These are phyloP conservation scores for Nitzschia palea DNA, from an alignment of 108 stramenopile species.

Conservation along the genomic window DNA sequence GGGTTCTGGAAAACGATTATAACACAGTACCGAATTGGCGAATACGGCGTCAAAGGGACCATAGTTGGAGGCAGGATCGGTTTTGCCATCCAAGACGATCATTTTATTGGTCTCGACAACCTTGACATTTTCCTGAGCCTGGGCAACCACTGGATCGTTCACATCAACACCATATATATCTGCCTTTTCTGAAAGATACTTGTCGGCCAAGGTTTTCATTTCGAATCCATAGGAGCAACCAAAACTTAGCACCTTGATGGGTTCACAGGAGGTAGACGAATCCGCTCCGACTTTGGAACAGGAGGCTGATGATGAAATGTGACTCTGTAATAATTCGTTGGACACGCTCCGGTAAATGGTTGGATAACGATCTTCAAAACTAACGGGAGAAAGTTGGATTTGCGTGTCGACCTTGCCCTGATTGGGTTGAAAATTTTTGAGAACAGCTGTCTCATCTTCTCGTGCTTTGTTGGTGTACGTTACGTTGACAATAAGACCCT, in stretches of 20 bases:
- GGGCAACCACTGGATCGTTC: neutral
- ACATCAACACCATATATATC: neutral
- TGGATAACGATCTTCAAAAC: neutral
- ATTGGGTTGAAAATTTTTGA: neutral
- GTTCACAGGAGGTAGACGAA: neutral
- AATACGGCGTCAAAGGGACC: conserved; percentile 4
- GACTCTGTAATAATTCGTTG: too few relatives aligned
- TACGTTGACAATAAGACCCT: too few relatives aligned
- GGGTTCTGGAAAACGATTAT: neutral
- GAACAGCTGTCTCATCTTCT: neutral
- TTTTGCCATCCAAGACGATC: neutral
- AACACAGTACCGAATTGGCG: conserved; percentile 9
- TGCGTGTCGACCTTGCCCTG: neutral
- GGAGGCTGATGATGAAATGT: too few relatives aligned
- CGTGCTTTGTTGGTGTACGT: too few relatives aligned
- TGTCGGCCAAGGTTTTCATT: neutral
- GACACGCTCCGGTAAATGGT: neutral
- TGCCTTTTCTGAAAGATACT: neutral
- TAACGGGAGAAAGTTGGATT: conserved; percentile 1
- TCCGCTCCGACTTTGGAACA: too few relatives aligned
- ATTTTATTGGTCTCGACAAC: neutral
- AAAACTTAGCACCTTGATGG: neutral
- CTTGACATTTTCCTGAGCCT: neutral
- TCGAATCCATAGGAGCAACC: conserved; percentile 3
- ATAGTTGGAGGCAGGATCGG: neutral